Evolutionary conservation across 345 rosid species (phyloP), one percentile per base, ranked within the genome.

Genomic region (Pseudoturritis turrita): DNA sequence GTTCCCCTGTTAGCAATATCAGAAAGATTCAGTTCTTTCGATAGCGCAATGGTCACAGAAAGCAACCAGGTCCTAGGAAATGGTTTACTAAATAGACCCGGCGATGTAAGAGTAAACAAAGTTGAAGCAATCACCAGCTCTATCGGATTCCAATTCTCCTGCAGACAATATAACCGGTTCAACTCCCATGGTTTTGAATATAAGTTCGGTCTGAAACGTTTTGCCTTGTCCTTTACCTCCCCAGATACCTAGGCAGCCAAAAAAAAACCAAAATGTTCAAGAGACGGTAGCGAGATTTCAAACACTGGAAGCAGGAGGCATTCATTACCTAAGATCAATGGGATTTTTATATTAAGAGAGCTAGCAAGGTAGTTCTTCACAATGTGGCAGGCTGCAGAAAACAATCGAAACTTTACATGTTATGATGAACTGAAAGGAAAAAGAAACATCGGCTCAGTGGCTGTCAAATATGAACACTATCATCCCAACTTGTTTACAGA

Each of bases 171-270:
- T 87, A 35, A 93, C 92, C 18, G 97, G 96, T 77, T 89, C 98
- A 62, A 93, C 73, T 71, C 95, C 97, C 97, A 90, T 81, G 50
- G 92, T 81, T 76, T 85, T 94, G 79, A 93, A 93, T 73, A 93
- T 83, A 63, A 93, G 89, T 77, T 93, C 98, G 3, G 98, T 90
- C 83, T 93, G 97, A 81, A 93, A 90, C 57, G 98, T 85, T 78
- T 93, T 90, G 49, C 98, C 98, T 79, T 93, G 97, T 25, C 98
- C 98, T 81, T 93, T 93, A 71, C 98, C 98, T 81, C 98, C 98
- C 98, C 97, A 93, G 6, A 90, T 84, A 77, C 98, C 98, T 93
- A 62, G 2, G 1, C 14, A 47, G 68, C 22, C 63, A 18, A 40
- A 65, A 25, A 43, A 44, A 10, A 21, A 5, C 35, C 2, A 0